A percentile compares a stretch with the other conserved stretches of the same genome.
These are phyloP conservation scores for Xylaria sp. DNA, from an alignment of 2,329 filamentous ascomycete species.

Conservation along the genomic window DNA sequence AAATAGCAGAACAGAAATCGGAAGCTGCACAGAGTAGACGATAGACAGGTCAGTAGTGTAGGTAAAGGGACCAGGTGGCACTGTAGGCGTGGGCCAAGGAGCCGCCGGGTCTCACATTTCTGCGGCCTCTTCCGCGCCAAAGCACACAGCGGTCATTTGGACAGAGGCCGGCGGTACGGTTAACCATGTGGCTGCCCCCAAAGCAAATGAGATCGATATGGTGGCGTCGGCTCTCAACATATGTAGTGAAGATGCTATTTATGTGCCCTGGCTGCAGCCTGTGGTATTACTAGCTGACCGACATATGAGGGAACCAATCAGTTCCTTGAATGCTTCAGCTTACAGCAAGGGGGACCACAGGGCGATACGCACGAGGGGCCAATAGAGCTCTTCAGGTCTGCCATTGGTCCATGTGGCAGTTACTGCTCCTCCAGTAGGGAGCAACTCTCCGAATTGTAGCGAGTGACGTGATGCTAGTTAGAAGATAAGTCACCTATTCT, in stretches of 20 bases:
- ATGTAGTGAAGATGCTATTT: conserved; percentile 44
- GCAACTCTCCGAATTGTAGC: conserved; percentile 23
- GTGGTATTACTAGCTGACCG: conserved; percentile 26
- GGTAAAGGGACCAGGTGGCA: conserved; percentile 7
- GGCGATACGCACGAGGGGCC: conserved; percentile 37
- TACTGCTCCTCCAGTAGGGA: conserved; percentile 13
- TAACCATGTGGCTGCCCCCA: conserved; percentile 21
- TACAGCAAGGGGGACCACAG: conserved; percentile 34
- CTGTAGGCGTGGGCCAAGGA: conserved; percentile 17
- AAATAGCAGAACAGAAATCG: conserved; percentile 21
- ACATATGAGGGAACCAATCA: conserved; percentile 45
- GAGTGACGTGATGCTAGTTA: conserved; percentile 28
- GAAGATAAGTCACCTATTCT: not conserved
- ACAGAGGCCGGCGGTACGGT: conserved; percentile 14
- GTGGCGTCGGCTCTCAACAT: conserved; percentile 24
- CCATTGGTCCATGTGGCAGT: conserved; percentile 42
- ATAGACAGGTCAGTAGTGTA: not conserved
- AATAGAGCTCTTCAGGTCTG: conserved; percentile 30
- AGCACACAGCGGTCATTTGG: conserved; percentile 20
- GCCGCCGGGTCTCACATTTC: conserved; percentile 26
- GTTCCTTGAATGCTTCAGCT: conserved; percentile 32
- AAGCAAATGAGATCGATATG: conserved; percentile 9
- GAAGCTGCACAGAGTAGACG: not conserved
- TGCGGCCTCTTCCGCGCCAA: conserved; percentile 28
- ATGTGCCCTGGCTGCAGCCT: conserved; percentile 35